Evolutionary conservation across 805 yeast species (phyloP).

Genomic region (Wickerhamomyces canadensis): DNA sequence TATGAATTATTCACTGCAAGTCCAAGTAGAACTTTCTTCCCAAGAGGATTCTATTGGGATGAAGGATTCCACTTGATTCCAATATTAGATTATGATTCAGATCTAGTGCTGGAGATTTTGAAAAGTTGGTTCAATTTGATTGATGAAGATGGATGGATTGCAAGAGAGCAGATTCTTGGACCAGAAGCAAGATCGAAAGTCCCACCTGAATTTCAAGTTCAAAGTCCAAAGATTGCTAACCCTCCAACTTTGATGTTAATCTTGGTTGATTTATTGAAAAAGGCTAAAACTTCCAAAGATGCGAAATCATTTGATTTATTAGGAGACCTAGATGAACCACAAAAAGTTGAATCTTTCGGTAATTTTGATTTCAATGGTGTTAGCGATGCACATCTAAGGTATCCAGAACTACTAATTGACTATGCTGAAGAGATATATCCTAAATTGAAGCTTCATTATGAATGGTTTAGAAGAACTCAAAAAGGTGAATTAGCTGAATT

Average conservation of each 20-base stretch:
- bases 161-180: constrained; percentile 91
- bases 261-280: constrained; percentile 50
- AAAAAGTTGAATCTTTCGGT: constrained; percentile 16
- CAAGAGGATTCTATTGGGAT: constrained; percentile 98
- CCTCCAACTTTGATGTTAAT: constrained; percentile 90
- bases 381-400: constrained; percentile 47
- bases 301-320: constrained; percentile 9
- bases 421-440: constrained; percentile 72
- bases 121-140: constrained; percentile 84
- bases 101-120: constrained; percentile 70
- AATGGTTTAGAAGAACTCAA: constrained; percentile 83
- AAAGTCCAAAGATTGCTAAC: constrained; percentile 85
- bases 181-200: constrained; percentile 85
- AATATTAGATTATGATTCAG: constrained; percentile 75
- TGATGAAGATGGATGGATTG: constrained; percentile 94
- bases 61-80: constrained; percentile 94
- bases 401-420: constrained; percentile 52
- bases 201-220: constrained; percentile 77
- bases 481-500: constrained; percentile 68
- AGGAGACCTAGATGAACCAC: constrained; percentile 29
- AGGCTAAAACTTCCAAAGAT: constrained; percentile 28
- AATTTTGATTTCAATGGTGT: constrained; percentile 27
- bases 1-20: constrained; percentile 71
- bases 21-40: constrained; percentile 92
- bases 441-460: constrained; percentile 65